phyloP scores from a whole-genome alignment of 257 asterid species.

The Avicennia marina region DNA sequence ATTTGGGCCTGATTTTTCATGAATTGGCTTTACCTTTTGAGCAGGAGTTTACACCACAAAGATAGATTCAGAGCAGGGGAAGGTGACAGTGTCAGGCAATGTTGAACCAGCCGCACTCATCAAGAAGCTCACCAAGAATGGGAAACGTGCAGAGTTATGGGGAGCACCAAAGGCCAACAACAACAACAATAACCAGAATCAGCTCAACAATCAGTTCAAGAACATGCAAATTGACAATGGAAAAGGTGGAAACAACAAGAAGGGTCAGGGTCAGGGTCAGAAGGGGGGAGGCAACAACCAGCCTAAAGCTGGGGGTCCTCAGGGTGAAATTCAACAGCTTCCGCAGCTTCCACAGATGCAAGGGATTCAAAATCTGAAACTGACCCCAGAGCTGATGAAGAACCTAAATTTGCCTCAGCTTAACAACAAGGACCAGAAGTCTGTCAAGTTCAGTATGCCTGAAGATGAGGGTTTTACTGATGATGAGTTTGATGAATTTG shows the following conservation, averaged over 20 bases:
- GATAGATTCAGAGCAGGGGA: conserved; percentile 80
- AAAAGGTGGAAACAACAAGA: conserved; percentile 44
- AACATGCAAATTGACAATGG: conserved; percentile 57
- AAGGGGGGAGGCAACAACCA: conserved; percentile 26
- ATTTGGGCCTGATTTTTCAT: not conserved
- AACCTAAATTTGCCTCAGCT: not conserved
- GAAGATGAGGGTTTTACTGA: conserved; percentile 34
- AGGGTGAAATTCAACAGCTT: no score
- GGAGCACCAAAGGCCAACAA: conserved; percentile 58
- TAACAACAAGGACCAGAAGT: no score
- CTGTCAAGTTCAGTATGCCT: conserved; percentile 31
- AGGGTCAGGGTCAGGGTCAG: conserved; percentile 33
- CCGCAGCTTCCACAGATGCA: conserved; percentile 18
- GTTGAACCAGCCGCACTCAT: conserved; percentile 72
- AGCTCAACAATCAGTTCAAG: conserved; percentile 53
- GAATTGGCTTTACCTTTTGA: not conserved
- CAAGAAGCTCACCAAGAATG: conserved; percentile 76
- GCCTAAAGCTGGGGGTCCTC: conserved; percentile 21
- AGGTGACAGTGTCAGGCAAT: conserved; percentile 89
- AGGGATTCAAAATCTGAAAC: no score
- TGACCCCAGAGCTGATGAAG: no score
- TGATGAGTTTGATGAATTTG: conserved; percentile 20
- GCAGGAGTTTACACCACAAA: conserved; percentile 74
- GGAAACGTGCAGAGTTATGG: conserved; percentile 90
- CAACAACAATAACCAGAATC: conserved; percentile 32